A percentile compares a stretch with the other conserved stretches of the same genome.
Evolutionary conservation across 2,329 filamentous ascomycete species (phyloP).

Genomic region (Fusarium devonianum): DNA sequence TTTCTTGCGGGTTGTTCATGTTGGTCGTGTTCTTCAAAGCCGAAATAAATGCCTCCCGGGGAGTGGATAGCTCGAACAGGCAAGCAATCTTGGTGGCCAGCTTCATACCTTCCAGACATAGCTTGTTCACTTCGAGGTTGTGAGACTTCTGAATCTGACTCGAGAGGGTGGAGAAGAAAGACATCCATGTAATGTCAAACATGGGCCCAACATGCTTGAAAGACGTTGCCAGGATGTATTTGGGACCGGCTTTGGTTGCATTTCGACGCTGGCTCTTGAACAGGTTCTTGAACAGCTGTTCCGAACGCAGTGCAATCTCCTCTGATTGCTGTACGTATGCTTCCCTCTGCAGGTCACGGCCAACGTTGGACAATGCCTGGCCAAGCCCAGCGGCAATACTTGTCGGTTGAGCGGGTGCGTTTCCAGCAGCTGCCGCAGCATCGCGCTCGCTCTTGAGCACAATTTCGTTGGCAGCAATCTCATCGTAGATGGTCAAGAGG

Average conservation of each 20-base stretch:
- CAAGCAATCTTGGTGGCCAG: slow-evolving; percentile 93
- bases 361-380: slow-evolving; percentile 89
- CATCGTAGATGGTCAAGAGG: slow-evolving; percentile 85
- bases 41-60: slow-evolving; percentile 92
- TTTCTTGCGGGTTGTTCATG: slow-evolving; percentile 92
- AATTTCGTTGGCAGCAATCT: slow-evolving; percentile 91
- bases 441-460: slow-evolving; percentile 92
- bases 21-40: slow-evolving; percentile 94
- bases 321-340: slow-evolving; percentile 95
- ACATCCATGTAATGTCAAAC: slow-evolving; percentile 99
- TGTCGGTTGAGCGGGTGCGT: slow-evolving; percentile 63
- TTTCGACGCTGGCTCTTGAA: slow-evolving; percentile 89
- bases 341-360: slow-evolving; percentile 88
- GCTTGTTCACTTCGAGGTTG: slow-evolving; percentile 87
- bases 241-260: slow-evolving; percentile 69
- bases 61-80: slow-evolving; percentile 90
- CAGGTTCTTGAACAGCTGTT: slow-evolving; percentile 91
- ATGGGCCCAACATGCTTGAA: slow-evolving; percentile 96
- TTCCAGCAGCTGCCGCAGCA: slow-evolving; percentile 81
- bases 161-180: slow-evolving; percentile 92
- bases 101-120: slow-evolving; percentile 95
- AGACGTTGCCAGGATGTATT: slow-evolving; percentile 92
- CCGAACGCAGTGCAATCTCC: slow-evolving; percentile 77
- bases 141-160: slow-evolving; percentile 93
- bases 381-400: slow-evolving; percentile 84